Conservation (phyloP, 495 filamentous ascomycete species). For the Poronia punctata region DNA sequence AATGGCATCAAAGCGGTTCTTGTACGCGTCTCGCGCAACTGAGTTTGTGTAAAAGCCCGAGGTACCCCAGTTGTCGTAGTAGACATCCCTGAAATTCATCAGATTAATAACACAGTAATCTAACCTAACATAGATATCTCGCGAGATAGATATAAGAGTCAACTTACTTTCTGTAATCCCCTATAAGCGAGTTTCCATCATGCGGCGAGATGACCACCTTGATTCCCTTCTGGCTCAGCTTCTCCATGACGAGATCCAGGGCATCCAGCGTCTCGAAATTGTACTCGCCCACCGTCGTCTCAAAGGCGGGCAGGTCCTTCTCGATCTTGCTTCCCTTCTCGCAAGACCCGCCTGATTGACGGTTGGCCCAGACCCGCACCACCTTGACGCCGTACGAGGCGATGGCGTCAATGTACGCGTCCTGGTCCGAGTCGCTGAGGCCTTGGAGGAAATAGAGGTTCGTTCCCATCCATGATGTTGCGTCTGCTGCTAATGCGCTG, state of each 20-base stretch:
- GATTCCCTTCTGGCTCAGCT: conserved; percentile 27
- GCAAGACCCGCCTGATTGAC: conserved; percentile 9
- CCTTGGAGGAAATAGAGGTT: conserved; percentile 31
- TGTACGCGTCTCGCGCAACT: conserved; percentile 23
- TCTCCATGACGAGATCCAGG: conserved; percentile 25
- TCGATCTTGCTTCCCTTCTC: conserved; percentile 24
- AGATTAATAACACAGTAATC: too few species aligned
- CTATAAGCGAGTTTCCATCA: conserved; percentile 29
- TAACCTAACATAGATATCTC: too few species aligned
- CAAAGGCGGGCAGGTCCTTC: conserved; percentile 15
- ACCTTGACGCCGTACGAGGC: conserved; percentile 27
- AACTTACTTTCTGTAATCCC: conserved; percentile 17
- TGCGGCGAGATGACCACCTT: conserved; percentile 37
- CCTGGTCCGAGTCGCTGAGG: conserved; percentile 25
- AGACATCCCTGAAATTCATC: conserved; percentile 26
- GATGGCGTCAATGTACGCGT: conserved; percentile 26
- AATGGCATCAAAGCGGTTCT: conserved; percentile 26
- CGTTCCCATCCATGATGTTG: conserved; percentile 11
- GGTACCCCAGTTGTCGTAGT: conserved; percentile 21
- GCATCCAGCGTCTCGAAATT: conserved; percentile 25
- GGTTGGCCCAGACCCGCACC: conserved; percentile 29
- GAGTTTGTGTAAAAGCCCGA: conserved; percentile 25
- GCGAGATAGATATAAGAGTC: too few species aligned
- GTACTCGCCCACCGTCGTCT: conserved; percentile 25
- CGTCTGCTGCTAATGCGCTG: too few species aligned